These are phyloP conservation scores for Coemansia sp. DNA, from an alignment of 192 early-diverging fungal genomes.

Conservation along the genomic window DNA sequence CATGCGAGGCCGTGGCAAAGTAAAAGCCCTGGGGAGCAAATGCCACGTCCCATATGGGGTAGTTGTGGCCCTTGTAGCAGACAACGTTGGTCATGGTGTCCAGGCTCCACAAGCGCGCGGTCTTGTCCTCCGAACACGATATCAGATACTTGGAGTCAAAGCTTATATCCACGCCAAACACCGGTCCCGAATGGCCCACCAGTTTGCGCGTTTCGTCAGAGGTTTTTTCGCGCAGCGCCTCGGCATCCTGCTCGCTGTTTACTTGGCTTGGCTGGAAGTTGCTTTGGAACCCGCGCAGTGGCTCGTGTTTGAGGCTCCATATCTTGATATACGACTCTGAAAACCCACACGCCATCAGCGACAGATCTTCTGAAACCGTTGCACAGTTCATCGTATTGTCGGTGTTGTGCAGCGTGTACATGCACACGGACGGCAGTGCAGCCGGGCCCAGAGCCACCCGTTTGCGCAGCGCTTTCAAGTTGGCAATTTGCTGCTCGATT, in stretches of 20 bases:
- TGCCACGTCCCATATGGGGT: constrained; percentile 94
- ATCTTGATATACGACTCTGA: constrained; percentile 90
- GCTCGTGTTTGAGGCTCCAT: constrained; percentile 84
- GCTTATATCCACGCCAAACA: constrained; percentile 85
- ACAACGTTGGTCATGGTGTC: constrained; percentile 91
- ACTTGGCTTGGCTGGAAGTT: constrained; percentile 60
- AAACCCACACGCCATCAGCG: constrained; percentile 84
- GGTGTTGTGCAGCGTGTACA: constrained; percentile 95
- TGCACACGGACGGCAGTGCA: constrained; percentile 84
- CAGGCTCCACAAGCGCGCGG: constrained; percentile 93
- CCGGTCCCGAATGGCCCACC: constrained; percentile 88
- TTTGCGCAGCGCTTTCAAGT: constrained; percentile 72
- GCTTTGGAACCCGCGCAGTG: constrained; percentile 62
- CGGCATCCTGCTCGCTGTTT: constrained; percentile 58
- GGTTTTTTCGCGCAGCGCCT: constrained; percentile 60
- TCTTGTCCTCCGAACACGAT: constrained; percentile 90
- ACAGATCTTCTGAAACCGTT: constrained; percentile 75
- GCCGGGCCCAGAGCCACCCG: constrained; percentile 64
- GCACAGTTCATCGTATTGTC: constrained; percentile 82
- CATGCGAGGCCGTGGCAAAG: constrained; percentile 95
- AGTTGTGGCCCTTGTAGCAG: constrained; percentile 94
- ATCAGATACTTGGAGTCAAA: constrained; percentile 80
- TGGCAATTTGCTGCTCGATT: constrained; percentile 73
- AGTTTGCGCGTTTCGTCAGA: constrained; percentile 62
- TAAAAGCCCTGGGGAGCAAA: constrained; percentile 91